phyloP scores from a whole-genome alignment of 345 rosid genomes.

The Erysimum cheiranthoides region DNA sequence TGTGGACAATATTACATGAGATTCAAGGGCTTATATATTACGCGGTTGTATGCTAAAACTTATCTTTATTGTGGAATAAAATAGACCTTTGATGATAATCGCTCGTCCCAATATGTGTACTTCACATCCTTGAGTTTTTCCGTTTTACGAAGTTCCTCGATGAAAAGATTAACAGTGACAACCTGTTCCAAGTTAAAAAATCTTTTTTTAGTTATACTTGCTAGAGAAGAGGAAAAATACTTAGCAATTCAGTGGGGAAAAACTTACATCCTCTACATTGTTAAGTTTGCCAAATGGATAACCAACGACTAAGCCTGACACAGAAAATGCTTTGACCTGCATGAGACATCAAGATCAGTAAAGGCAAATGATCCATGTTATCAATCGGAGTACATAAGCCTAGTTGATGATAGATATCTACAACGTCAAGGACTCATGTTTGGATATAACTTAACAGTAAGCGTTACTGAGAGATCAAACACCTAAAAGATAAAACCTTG shows the following conservation, averaged over 20 bases:
- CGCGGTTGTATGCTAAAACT: background rate
- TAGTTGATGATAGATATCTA: slow-evolving; percentile 1
- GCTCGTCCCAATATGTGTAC: slow-evolving; percentile 81
- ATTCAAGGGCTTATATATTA: background rate
- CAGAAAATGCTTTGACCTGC: slow-evolving; percentile 70
- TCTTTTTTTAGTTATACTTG: slow-evolving; percentile 4
- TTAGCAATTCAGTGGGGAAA: slow-evolving; percentile 10
- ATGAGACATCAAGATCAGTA: background rate
- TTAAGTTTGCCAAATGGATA: slow-evolving; percentile 57
- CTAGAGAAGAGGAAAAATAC: slow-evolving; percentile 6
- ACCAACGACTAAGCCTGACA: slow-evolving; percentile 79
- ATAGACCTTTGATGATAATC: slow-evolving; percentile 75
- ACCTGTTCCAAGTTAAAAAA: slow-evolving; percentile 51
- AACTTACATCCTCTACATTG: slow-evolving; percentile 51
- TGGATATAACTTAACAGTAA: slow-evolving; percentile 3
- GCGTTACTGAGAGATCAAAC: background rate
- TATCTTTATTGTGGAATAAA: background rate
- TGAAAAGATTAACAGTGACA: slow-evolving; percentile 59
- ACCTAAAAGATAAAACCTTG: background rate
- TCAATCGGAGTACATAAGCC: background rate
- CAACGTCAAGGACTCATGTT: slow-evolving; percentile 10
- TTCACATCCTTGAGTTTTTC: slow-evolving; percentile 65
- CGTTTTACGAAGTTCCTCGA: slow-evolving; percentile 65
- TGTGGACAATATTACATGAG: slow-evolving; percentile 43
- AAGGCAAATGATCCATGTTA: slow-evolving; percentile 14